Conservation (phyloP, 208 protist species). For the Crithidia sp. region DNA sequence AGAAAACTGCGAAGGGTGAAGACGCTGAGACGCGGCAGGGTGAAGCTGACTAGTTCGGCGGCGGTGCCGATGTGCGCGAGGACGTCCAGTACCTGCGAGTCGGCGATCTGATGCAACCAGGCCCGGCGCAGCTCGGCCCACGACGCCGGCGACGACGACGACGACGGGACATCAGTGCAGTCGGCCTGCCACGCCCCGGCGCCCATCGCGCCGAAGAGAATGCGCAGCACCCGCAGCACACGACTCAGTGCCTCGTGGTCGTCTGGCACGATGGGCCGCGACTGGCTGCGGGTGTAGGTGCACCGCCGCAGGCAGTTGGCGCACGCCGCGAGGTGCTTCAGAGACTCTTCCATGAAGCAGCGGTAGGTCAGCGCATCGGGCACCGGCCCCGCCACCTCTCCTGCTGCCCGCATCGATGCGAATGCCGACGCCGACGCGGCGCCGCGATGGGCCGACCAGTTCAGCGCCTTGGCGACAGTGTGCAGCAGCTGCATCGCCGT, state of each 20-base stretch:
- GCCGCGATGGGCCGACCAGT: not conserved
- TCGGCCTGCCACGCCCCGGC: not conserved
- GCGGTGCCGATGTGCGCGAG: slow-evolving; percentile 24
- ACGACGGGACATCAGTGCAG: not conserved
- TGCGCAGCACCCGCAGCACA: slow-evolving; percentile 16
- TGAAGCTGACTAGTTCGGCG: slow-evolving; percentile 16
- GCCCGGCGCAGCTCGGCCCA: not conserved
- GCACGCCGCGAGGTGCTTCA: slow-evolving; percentile 22
- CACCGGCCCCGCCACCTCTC: not conserved
- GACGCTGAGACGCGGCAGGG: slow-evolving; percentile 19
- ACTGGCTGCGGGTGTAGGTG: slow-evolving; percentile 28
- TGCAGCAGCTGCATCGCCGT: slow-evolving; percentile 25
- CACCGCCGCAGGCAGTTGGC: slow-evolving; percentile 28
- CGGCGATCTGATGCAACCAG: slow-evolving; percentile 19
- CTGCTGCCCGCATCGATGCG: not conserved
- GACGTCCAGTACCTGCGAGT: slow-evolving; percentile 29
- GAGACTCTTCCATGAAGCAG: slow-evolving; percentile 19
- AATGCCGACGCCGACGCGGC: not conserved
- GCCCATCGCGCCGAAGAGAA: slow-evolving; percentile 18
- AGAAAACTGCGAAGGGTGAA: slow-evolving; percentile 28
- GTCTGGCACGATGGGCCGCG: slow-evolving; percentile 9
- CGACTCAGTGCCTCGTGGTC: slow-evolving; percentile 27
- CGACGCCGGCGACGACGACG: not conserved
- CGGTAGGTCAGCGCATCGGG: slow-evolving; percentile 3
- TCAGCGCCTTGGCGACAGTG: slow-evolving; percentile 13